phyloP scores from a whole-genome alignment of 2,329 filamentous ascomycete genomes.

The Tolypocladium cylindrosporum region DNA sequence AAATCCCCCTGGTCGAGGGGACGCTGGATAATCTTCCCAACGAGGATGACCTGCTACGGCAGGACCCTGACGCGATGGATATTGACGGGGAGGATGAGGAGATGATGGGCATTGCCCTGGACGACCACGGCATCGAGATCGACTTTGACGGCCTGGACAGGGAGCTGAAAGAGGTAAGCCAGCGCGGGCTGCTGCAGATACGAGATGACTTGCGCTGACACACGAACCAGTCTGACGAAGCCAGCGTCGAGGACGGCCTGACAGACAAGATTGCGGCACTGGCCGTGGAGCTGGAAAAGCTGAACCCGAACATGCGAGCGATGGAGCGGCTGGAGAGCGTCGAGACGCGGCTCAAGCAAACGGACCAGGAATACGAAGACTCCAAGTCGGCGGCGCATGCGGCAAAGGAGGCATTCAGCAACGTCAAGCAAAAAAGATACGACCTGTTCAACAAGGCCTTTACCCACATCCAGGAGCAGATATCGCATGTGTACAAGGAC shows the following conservation, averaged over 20 bases:
- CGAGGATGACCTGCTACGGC: slow-evolving; percentile 67
- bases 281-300: slow-evolving; percentile 75
- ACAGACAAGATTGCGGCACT: slow-evolving; percentile 69
- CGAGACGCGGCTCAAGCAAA: slow-evolving; percentile 69
- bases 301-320: slow-evolving; percentile 94
- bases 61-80: slow-evolving; percentile 85
- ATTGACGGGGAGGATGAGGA: slow-evolving; percentile 61
- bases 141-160: slow-evolving; percentile 77
- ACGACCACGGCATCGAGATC: slow-evolving; percentile 86
- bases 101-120: slow-evolving; percentile 54
- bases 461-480: slow-evolving; percentile 88
- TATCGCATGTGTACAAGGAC: slow-evolving; percentile 88
- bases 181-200: not conserved
- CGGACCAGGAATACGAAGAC: slow-evolving; percentile 82
- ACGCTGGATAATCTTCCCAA: slow-evolving; percentile 83
- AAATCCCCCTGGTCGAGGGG: slow-evolving; percentile 65
- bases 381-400: slow-evolving; percentile 64
- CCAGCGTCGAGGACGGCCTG: slow-evolving; percentile 63
- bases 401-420: slow-evolving; percentile 75
- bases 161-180: slow-evolving; percentile 65
- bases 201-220: slow-evolving; percentile 16
- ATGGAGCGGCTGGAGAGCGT: slow-evolving; percentile 84
- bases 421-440: slow-evolving; percentile 70
- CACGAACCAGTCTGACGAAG: slow-evolving; percentile 54
- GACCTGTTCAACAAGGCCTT: slow-evolving; percentile 95